Evolutionary conservation across 2,329 filamentous ascomycete genomes (phyloP).

Genomic region (Neofusicoccum parvum): DNA sequence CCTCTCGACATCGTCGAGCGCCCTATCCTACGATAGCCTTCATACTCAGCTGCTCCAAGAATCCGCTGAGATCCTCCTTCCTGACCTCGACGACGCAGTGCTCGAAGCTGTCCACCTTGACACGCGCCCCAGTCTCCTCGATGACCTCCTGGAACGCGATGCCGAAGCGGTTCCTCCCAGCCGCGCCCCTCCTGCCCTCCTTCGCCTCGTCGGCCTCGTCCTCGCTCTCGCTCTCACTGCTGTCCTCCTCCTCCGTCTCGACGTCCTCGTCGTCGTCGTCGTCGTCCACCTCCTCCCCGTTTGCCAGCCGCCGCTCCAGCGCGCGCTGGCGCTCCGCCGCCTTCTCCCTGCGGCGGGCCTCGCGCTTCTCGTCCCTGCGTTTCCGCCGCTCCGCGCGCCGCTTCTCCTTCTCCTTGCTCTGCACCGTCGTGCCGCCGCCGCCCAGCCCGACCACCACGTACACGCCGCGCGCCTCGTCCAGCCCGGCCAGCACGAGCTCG

Average conservation of each 20-base stretch:
- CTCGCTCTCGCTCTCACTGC: slow-evolving; percentile 67
- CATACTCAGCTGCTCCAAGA: slow-evolving; percentile 88
- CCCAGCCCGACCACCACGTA: slow-evolving; percentile 94
- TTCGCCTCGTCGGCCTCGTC: slow-evolving; percentile 60
- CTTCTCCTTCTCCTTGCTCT: slow-evolving; percentile 61
- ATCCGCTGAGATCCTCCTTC: slow-evolving; percentile 89
- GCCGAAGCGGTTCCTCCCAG: slow-evolving; percentile 86
- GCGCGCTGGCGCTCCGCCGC: slow-evolving; percentile 60
- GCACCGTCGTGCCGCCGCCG: slow-evolving; percentile 69
- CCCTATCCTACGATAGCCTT: slow-evolving; percentile 71
- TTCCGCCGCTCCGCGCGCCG: slow-evolving; percentile 68
- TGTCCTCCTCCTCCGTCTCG: slow-evolving; percentile 55
- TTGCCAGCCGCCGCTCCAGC: slow-evolving; percentile 41
- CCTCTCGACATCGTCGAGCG: no score
- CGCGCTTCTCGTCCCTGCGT: slow-evolving; percentile 47
- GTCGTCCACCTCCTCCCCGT: slow-evolving; percentile 64
- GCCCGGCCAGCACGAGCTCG: slow-evolving; percentile 84
- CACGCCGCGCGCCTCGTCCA: slow-evolving; percentile 83
- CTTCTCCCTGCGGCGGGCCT: slow-evolving; percentile 62
- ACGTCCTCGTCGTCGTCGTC: slow-evolving; percentile 53
- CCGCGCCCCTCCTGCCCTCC: slow-evolving; percentile 62
- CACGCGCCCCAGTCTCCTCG: slow-evolving; percentile 82
- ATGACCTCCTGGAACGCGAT: slow-evolving; percentile 96
- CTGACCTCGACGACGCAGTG: slow-evolving; percentile 97
- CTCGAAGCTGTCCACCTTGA: slow-evolving; percentile 95